Conservation (phyloP, 805 yeast genomes). For the Ogataea paradorogensis region DNA sequence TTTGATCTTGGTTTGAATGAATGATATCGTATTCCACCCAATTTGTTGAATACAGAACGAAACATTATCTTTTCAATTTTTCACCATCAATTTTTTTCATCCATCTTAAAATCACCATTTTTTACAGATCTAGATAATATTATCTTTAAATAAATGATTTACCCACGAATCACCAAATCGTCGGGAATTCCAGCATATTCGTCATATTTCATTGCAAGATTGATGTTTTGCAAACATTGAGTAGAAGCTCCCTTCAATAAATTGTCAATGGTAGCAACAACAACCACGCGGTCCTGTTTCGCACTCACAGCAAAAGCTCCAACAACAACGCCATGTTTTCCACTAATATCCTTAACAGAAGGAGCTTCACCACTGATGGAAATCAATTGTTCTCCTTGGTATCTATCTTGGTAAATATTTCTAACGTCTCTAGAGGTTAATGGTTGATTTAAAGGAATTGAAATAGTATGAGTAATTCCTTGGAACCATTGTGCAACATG, state of each 20-base stretch:
- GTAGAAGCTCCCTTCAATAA: conserved; percentile 98
- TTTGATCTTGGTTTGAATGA: not conserved
- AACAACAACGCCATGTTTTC: conserved; percentile 90
- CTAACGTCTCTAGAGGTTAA: conserved; percentile 80
- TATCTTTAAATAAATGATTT: not conserved
- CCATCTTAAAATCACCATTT: not conserved
- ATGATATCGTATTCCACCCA: not conserved
- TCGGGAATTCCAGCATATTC: conserved; percentile 95
- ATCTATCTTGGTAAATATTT: conserved; percentile 82
- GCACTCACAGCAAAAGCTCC: conserved; percentile 96
- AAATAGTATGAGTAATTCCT: conserved; percentile 90
- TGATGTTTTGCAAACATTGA: conserved; percentile 95
- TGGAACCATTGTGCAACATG: conserved; percentile 99
- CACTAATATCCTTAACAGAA: conserved; percentile 83
- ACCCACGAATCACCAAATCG: conserved; percentile 52
- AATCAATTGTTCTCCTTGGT: conserved; percentile 81
- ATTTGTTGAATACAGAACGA: not conserved
- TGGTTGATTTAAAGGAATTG: conserved; percentile 75
- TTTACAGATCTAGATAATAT: too few species aligned
- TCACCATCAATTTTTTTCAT: conserved; percentile 1
- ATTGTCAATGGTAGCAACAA: conserved; percentile 94
- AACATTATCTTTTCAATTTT: conserved; percentile 1
- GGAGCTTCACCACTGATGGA: conserved; percentile 91
- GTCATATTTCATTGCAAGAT: conserved; percentile 82
- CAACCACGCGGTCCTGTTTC: conserved; percentile 83